A percentile compares a stretch with the other conserved stretches of the same genome.
These are phyloP conservation scores for Streptanthus diversifolius DNA, from an alignment of 345 rosid species.

Conservation along the genomic window DNA sequence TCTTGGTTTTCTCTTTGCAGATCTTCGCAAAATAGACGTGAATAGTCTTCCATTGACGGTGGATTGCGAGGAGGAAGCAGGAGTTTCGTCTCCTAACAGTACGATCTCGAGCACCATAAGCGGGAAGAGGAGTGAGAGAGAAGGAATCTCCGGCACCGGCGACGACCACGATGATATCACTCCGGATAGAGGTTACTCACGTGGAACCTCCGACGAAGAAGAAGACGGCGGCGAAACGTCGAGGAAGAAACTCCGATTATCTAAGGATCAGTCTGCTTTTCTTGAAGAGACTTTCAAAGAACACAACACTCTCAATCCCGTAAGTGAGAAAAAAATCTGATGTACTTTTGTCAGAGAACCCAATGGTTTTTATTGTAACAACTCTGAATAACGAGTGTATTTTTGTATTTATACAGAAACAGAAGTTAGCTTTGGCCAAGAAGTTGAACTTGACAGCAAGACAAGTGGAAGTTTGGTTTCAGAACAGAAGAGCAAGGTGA, in stretches of 20 bases:
- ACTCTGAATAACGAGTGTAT: background rate
- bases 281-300: constrained; percentile 95
- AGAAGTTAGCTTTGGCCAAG: constrained; percentile 79
- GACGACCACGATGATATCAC: constrained; percentile 62
- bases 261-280: constrained; percentile 88
- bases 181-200: constrained; percentile 60
- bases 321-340: constrained; percentile 37
- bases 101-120: constrained; percentile 79
- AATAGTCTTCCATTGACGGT: constrained; percentile 58
- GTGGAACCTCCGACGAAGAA: constrained; percentile 88
- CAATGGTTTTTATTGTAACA: background rate
- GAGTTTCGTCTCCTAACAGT: constrained; percentile 91
- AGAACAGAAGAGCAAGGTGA: constrained; percentile 97
- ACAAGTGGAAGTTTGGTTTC: constrained; percentile 98
- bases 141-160: constrained; percentile 33
- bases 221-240: constrained; percentile 80
- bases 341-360: background rate
- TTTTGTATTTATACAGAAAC: constrained; percentile 54
- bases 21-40: constrained; percentile 89
- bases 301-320: constrained; percentile 98
- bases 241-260: constrained; percentile 86
- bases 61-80: constrained; percentile 75
- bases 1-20: constrained; percentile 39
- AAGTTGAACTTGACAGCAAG: constrained; percentile 77
- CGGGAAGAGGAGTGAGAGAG: constrained; percentile 88